Base-by-base conservation (phyloP, 2,329 filamentous ascomycete genomes). In the Colletotrichum australisinense region DNA sequence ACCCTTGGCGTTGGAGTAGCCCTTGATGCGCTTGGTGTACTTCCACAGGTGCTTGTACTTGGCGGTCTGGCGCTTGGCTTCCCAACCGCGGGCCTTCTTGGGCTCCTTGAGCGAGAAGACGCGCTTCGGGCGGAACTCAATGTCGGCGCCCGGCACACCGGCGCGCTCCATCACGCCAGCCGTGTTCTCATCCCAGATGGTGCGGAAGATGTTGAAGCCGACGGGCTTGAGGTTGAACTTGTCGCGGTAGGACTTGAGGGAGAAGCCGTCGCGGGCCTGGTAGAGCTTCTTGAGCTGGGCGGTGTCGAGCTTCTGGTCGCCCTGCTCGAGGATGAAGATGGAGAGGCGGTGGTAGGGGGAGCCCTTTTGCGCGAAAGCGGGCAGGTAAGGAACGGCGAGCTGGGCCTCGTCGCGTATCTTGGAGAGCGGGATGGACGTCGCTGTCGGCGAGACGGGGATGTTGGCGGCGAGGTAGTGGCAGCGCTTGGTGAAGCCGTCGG, bases 281-380 rank as follows among this genome's bases (percentile, higher is more conserved):
- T 90, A 87, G 26, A 86, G 82, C 76, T 88, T 84, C 78, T 87
- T 88, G 56, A 95, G 84, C 71, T 86, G 84, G 52, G 84, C 85
- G 30, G 89, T 83, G 78, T 95, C 90, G 75, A 95, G 80, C 4
- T 83, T 84, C 75, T 88, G 78, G 67, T 88, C 90, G 67, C 89
- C 86, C 83, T 99, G 97, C 85, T 97, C 91, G 63, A 98, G 87
- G 26, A 99, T 86, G 80, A 97, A 93, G 73, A 98, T 85, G 60
- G 93, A 92, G 67, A 98, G 87, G 65, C 97, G 93, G 84, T 98
- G 97, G 85, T 98, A 98, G 1, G 94, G 94, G 2, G 93, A 90
- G 70, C 97, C 97, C 86, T 97, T 97, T 81, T 98, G 94, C 1
- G 95, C 92, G 80, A 93, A 94, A 1, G 97, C 93, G 1, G 96